Percentiles rank a stretch among this genome's conserved stretches.
Conservation (phyloP, 805 yeast genomes). For the Candida ficus region DNA sequence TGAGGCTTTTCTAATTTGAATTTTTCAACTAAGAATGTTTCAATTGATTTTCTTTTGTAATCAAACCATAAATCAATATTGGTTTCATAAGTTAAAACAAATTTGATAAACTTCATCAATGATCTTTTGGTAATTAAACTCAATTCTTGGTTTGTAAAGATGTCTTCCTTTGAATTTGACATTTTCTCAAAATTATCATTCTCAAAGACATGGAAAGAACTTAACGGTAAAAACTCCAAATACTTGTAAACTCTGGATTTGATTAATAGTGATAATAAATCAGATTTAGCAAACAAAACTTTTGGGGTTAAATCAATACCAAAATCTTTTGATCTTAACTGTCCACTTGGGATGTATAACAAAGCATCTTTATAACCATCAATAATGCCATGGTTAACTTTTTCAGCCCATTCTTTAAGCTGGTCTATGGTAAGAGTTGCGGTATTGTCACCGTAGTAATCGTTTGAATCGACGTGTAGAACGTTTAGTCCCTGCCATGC, state of each 20-base stretch:
- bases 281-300: slow-evolving; percentile 85
- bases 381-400: slow-evolving; percentile 43
- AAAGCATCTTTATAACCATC: slow-evolving; percentile 61
- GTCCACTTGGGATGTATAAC: slow-evolving; percentile 67
- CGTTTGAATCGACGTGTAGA: slow-evolving; percentile 79
- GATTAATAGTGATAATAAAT: slow-evolving; percentile 69
- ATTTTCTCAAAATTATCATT: slow-evolving; percentile 86
- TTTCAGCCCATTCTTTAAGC: slow-evolving; percentile 73
- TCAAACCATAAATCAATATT: slow-evolving; percentile 52
- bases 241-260: slow-evolving; percentile 87
- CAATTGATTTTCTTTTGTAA: slow-evolving; percentile 52
- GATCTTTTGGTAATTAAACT: slow-evolving; percentile 72
- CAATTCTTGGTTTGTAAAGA: slow-evolving; percentile 82
- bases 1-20: slow-evolving; percentile 73
- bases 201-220: slow-evolving; percentile 90
- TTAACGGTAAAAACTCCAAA: slow-evolving; percentile 84
- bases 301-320: slow-evolving; percentile 87
- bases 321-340: slow-evolving; percentile 54
- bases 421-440: slow-evolving; percentile 88
- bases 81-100: slow-evolving; percentile 66
- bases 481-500: slow-evolving; percentile 99
- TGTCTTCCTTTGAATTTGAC: slow-evolving; percentile 84
- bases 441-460: slow-evolving; percentile 82
- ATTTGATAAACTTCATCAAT: slow-evolving; percentile 88
- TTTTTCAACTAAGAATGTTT: slow-evolving; percentile 51